Evolutionary conservation across 2,329 filamentous ascomycete genomes (phyloP).

Genomic region (Samsoniella hepiali): DNA sequence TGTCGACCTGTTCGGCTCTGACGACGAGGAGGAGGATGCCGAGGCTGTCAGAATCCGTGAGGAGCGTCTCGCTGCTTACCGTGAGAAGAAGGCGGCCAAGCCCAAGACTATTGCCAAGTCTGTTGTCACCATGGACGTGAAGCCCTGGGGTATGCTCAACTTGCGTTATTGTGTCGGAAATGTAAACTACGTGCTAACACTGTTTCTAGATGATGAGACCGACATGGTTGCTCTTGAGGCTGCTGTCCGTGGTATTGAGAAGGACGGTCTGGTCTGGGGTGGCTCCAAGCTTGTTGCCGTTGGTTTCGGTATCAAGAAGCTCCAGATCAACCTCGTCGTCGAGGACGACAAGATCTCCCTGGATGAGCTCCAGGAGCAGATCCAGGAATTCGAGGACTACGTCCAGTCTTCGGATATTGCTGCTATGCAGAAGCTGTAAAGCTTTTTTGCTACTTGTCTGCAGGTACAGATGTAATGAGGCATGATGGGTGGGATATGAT

Average conservation of each 20-base stretch:
- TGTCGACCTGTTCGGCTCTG: conserved; percentile 88
- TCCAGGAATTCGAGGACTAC: conserved; percentile 82
- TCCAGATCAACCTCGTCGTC: conserved; percentile 96
- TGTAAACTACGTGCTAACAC: conserved; percentile 24
- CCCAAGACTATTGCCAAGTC: conserved; percentile 92
- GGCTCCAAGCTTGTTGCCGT: conserved; percentile 82
- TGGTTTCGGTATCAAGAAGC: conserved; percentile 98
- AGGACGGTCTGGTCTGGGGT: conserved; percentile 97
- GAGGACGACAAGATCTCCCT: conserved; percentile 95
- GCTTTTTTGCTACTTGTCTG: conserved; percentile 7
- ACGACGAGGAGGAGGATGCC: conserved; percentile 90
- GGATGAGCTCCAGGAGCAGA: conserved; percentile 82
- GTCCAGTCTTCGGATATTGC: conserved; percentile 60
- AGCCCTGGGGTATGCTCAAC: conserved; percentile 86
- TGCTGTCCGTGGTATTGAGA: conserved; percentile 76
- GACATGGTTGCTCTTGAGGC: conserved; percentile 80
- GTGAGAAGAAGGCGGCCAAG: conserved; percentile 95
- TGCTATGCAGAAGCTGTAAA: conserved; percentile 26
- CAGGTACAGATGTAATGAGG: conserved; percentile 30
- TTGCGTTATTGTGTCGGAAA: neutral
- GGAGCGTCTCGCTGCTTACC: conserved; percentile 89
- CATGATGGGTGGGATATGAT: conserved; percentile 31
- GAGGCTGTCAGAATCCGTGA: conserved; percentile 82
- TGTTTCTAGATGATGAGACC: conserved; percentile 76
- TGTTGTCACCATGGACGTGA: conserved; percentile 90